These are phyloP conservation scores for Podospora conica DNA, from an alignment of 495 filamentous ascomycete species.

Conservation along the genomic window DNA sequence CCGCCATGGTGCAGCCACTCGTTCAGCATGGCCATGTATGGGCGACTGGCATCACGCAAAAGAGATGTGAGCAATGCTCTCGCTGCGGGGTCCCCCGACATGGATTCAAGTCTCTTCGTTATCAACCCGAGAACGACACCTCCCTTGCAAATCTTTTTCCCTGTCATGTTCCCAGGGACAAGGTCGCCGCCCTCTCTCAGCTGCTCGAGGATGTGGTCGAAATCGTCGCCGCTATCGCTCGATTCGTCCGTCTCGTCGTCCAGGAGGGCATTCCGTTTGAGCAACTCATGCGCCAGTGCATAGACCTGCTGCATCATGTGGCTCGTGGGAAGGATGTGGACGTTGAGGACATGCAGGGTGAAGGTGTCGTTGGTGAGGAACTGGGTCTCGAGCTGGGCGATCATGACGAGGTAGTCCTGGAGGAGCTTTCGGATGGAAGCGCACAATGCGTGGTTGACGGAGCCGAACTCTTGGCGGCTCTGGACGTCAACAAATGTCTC, in stretches of 20 bases:
- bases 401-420: slow-evolving; percentile 86
- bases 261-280: slow-evolving; percentile 78
- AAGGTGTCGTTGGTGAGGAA: slow-evolving; percentile 80
- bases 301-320: slow-evolving; percentile 89
- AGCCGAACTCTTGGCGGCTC: slow-evolving; percentile 85
- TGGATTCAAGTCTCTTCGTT: slow-evolving; percentile 73
- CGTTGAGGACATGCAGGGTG: slow-evolving; percentile 84
- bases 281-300: slow-evolving; percentile 74
- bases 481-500: slow-evolving; percentile 92
- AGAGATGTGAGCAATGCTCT: slow-evolving; percentile 70
- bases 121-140: slow-evolving; percentile 81
- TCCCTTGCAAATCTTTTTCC: slow-evolving; percentile 90
- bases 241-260: slow-evolving; percentile 83
- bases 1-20: slow-evolving; percentile 96
- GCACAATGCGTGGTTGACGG: slow-evolving; percentile 94
- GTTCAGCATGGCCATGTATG: slow-evolving; percentile 97
- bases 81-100: slow-evolving; percentile 90
- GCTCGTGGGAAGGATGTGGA: slow-evolving; percentile 81
- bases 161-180: slow-evolving; percentile 66
- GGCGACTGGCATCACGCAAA: slow-evolving; percentile 79
- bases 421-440: slow-evolving; percentile 85
- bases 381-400: slow-evolving; percentile 89
- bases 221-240: slow-evolving; percentile 70
- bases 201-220: slow-evolving; percentile 67
- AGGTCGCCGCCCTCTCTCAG: slow-evolving; percentile 82